These are phyloP conservation scores for Corylus americana DNA, from an alignment of 306 rosid species.

Conservation along the genomic window DNA sequence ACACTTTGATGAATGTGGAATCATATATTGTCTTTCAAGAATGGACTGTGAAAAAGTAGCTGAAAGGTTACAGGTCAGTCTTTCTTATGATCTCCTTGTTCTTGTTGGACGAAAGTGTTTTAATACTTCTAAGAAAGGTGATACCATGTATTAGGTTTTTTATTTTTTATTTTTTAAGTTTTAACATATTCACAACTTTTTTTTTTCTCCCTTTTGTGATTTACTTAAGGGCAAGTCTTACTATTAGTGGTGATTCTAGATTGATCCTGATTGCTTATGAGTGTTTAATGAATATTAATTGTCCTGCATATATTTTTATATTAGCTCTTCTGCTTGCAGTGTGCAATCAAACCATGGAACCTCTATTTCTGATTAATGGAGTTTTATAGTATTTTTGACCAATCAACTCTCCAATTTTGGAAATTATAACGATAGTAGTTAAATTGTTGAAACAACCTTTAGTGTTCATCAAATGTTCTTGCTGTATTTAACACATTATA, in stretches of 20 bases:
- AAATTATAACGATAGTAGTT: neutral
- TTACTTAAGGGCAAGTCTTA: neutral
- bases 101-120: conserved; percentile 11
- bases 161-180: neutral
- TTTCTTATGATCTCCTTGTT: conserved; percentile 17
- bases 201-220: neutral
- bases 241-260: neutral
- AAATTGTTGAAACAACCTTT: conserved; percentile 1
- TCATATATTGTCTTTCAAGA: conserved; percentile 94
- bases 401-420: neutral
- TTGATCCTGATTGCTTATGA: neutral
- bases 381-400: neutral
- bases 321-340: neutral
- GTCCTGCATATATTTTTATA: neutral
- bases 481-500: neutral
- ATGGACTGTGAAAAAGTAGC: conserved; percentile 99
- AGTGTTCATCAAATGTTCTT: neutral
- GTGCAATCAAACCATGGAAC: neutral
- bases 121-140: conserved; percentile 10
- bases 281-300: neutral
- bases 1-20: conserved; percentile 94
- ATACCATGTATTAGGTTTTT: conserved; percentile 14
- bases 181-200: neutral
- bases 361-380: neutral
- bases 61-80: conserved; percentile 82